Conservation (phyloP, 2,329 filamentous ascomycete genomes). For the Cadophora luteo-olivacea region DNA sequence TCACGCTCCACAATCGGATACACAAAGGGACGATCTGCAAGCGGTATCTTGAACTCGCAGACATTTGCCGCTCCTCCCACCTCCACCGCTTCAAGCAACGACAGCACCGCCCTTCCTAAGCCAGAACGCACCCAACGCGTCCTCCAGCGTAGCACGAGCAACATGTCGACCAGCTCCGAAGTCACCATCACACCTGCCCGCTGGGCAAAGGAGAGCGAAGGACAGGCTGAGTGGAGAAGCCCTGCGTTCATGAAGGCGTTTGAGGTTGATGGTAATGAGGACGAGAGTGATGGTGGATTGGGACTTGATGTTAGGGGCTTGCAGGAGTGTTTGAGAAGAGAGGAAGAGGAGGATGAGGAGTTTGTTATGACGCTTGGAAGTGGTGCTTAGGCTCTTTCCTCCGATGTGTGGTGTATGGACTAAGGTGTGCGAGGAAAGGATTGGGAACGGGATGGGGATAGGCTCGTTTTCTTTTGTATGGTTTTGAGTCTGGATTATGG, state of each 20-base stretch:
- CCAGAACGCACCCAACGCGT: slow-evolving; percentile 29
- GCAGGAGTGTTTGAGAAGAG: slow-evolving; percentile 43
- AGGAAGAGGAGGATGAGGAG: slow-evolving; percentile 54
- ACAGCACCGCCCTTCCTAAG: slow-evolving; percentile 5
- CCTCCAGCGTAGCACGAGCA: slow-evolving; percentile 41
- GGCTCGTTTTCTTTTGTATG: neutral
- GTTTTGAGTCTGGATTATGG: neutral
- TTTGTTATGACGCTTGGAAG: slow-evolving; percentile 59
- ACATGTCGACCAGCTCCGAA: slow-evolving; percentile 48
- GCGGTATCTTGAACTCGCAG: slow-evolving; percentile 45
- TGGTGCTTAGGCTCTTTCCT: neutral
- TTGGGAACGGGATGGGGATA: neutral
- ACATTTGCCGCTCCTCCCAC: slow-evolving; percentile 6
- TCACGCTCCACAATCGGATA: slow-evolving; percentile 88
- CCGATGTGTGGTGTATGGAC: too few species aligned
- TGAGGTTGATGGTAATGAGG: slow-evolving; percentile 55
- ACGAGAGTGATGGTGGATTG: slow-evolving; percentile 46
- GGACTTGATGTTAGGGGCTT: slow-evolving; percentile 37
- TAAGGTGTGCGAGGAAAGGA: too few species aligned
- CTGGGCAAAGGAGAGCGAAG: slow-evolving; percentile 46
- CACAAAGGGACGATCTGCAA: slow-evolving; percentile 71
- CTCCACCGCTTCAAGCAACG: slow-evolving; percentile 18
- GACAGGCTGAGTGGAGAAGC: slow-evolving; percentile 45
- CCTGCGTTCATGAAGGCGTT: slow-evolving; percentile 66
- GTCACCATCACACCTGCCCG: slow-evolving; percentile 57